phyloP scores from a whole-genome alignment of 805 yeast genomes.

The Isabelozyma pseudorhagii region DNA sequence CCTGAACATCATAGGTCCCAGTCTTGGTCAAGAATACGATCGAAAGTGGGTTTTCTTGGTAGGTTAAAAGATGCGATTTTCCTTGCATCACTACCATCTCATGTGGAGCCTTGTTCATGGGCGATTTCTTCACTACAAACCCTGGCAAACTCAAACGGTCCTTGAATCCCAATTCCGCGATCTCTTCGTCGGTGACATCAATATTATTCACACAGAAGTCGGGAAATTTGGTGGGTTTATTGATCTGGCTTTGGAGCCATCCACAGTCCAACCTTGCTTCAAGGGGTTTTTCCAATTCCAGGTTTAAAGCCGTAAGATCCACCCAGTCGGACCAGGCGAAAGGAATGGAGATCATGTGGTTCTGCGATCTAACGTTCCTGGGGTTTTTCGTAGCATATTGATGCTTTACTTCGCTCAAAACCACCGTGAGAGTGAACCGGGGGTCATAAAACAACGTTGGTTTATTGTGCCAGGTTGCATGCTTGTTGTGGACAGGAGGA shows the following conservation, averaged over 20 bases:
- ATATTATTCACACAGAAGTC: constrained; percentile 13
- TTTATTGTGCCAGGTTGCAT: constrained; percentile 7
- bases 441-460: constrained; percentile 43
- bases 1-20: constrained; percentile 33
- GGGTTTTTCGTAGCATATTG: constrained; percentile 13
- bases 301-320: constrained; percentile 37
- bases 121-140: constrained; percentile 28
- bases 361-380: constrained; percentile 9
- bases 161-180: constrained; percentile 17
- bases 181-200: constrained; percentile 15
- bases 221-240: constrained; percentile 15
- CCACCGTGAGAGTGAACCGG: constrained; percentile 46
- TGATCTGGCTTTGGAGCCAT: constrained; percentile 18
- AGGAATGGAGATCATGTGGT: constrained; percentile 12
- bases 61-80: constrained; percentile 28
- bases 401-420: constrained; percentile 36
- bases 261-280: constrained; percentile 12
- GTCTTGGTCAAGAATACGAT: constrained; percentile 24
- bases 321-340: constrained; percentile 54
- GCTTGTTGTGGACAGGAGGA: constrained; percentile 2
- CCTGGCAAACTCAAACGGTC: constrained; percentile 34
- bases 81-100: constrained; percentile 36
- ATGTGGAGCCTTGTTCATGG: constrained; percentile 29
- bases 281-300: constrained; percentile 8
- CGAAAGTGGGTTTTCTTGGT: constrained; percentile 25